Base-by-base conservation (phyloP, 495 filamentous ascomycete species). In the Lepidopterella palustris region DNA sequence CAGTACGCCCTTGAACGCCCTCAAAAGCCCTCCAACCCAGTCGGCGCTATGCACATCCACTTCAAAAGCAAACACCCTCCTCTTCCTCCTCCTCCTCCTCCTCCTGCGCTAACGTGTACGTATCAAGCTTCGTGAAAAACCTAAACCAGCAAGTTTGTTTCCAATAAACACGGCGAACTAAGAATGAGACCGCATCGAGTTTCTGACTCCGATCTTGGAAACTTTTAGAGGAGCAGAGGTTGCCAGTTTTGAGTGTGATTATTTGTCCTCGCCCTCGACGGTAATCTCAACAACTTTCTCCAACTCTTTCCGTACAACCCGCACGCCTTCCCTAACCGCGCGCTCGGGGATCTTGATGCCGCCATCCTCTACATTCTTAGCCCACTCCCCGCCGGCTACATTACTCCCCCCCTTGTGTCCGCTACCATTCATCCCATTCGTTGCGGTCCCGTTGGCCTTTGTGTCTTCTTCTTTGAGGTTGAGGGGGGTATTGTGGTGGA, bases 231-330 rank as follows among this genome's bases (percentile, higher is more conserved):
- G 35, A 40, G 35, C n/a, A n/a, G 9, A 40, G 35, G 35, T 40
- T 29, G 13, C 3, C 13, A 20, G 13, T 1, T 13, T 23, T 23
- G 2, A 2, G 11, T 2, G n/a, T 50, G 3, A 50, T 9, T 50
- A 24, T 24, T 50, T 50, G 13, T 50, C 47, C 32, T 57, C 54
- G 10, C 40, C 54, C 21, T 60, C 59, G 20, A 57, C 50, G 11
- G 57, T 57, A 28, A 71, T 54, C 27, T 71, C 69, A 32, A 61
- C 63, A 11, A 71, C 60, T 39, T 61, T 59, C 35, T 72, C 65
- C 52, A 71, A 61, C 65, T 71, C 69, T 23, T 23, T 60, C 40
- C 63, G 32, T 4, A 70, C 63, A 4, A 53, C 60, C 42, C 52
- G 64, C n/a, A 68, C 45, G 3, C 64, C 68, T 40, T 68, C 65